Base-by-base conservation (phyloP, 2,329 filamentous ascomycete species). In the Alternaria dauci region DNA sequence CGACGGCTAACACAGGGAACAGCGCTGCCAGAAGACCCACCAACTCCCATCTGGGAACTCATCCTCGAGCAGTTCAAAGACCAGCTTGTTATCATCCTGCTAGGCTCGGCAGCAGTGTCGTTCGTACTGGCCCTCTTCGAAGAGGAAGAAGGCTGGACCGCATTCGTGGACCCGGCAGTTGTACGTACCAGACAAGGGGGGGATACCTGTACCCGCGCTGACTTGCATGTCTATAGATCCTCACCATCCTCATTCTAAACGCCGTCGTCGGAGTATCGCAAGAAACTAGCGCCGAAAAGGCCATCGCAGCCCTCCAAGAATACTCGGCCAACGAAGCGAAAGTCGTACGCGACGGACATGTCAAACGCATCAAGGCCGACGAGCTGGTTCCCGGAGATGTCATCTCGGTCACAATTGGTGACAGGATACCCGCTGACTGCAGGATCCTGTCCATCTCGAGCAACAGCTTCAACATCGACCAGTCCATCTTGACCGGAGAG, bases 61-160 rank as follows among this genome's bases (percentile, higher is more conserved):
- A 92, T 99, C 57, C 86, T 99, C 60, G 95, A 99, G 82, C 95
- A 99, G 80, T 99, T 99, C 86, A 97, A 99, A 81, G 95, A 99
- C 78, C 95, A 99, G 81, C 88, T 99, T 48, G 95, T 99, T 69
- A 87, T 99, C 55, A 99, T 99, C 71, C 86, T 99, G 23, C 87
- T 99, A 51, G 95, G 89, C 55, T 98, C 94, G 38, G 95, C 95
- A 11, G 93, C 91, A 20, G 90, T 99, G 36, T 98, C 95, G 2
- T 98, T 99, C 77, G 88, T 94, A 26, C 85, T 99, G 63, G 95
- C 95, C 26, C 85, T 99, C 12, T 93, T 99, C 70, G 95, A 99
- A 78, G 91, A 95, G 44, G 91, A 91, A 63, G 93, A 94, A 72
- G 95, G 93, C 72, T 97, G 93, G 93, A 94, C 93, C 66, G 95